phyloP scores from a whole-genome alignment of 345 rosid species.

The Gossypium longicalyx region DNA sequence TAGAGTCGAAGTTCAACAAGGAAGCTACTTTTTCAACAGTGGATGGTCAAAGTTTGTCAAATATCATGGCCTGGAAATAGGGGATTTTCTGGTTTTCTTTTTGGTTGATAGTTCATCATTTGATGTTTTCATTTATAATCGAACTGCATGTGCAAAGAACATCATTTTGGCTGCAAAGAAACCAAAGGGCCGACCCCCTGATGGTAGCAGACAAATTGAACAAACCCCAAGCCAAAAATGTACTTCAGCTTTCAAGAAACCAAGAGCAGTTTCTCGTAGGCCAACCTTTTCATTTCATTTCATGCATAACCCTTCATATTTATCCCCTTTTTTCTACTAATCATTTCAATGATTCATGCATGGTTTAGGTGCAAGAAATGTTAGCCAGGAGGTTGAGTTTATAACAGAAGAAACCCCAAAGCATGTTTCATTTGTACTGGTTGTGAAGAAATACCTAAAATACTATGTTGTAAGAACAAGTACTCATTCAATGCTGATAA shows the following conservation, averaged over 20 bases:
- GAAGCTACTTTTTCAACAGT: background rate
- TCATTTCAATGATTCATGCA: background rate
- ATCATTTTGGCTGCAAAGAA: background rate
- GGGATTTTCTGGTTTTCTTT: conserved; percentile 4
- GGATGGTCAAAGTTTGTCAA: conserved; percentile 12
- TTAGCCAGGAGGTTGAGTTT: background rate
- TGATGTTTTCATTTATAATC: background rate
- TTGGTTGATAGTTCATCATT: background rate
- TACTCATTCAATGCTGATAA: background rate
- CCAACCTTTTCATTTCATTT: background rate
- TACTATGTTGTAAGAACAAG: background rate
- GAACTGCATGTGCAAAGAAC: background rate
- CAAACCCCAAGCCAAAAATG: background rate
- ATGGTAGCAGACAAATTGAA: background rate
- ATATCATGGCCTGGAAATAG: background rate
- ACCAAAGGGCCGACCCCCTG: background rate
- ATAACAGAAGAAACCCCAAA: background rate
- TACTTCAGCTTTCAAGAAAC: background rate
- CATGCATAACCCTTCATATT: background rate
- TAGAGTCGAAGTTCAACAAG: background rate
- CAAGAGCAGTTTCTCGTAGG: background rate
- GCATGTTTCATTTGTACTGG: background rate
- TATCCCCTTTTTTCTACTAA: background rate
- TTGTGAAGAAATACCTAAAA: background rate
- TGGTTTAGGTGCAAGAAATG: background rate